Evolutionary conservation across 139 green algal genomes (phyloP).

Genomic region (Prasinococcaceae sp.): DNA sequence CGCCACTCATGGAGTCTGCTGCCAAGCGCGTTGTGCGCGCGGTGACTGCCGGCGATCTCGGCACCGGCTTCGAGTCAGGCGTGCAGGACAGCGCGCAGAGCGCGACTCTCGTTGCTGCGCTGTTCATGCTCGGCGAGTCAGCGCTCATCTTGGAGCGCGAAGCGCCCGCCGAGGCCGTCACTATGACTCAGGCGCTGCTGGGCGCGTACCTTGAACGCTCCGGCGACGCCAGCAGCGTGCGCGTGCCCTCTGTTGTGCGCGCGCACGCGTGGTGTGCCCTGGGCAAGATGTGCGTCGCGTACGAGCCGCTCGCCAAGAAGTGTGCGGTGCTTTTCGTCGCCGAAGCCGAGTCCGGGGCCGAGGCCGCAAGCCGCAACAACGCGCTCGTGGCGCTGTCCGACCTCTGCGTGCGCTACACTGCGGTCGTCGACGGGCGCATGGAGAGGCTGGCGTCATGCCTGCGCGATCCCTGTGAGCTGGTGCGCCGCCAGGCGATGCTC

Average conservation of each 20-base stretch:
- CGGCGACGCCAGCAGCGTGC: background rate
- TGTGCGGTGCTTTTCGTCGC: slow-evolving; percentile 18
- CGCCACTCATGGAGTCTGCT: no score
- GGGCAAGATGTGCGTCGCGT: slow-evolving; percentile 15
- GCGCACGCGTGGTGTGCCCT: slow-evolving; percentile 18
- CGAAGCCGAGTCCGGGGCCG: background rate
- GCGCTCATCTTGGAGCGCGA: background rate
- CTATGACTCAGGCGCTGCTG: background rate
- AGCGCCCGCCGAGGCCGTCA: background rate
- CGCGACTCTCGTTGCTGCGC: background rate
- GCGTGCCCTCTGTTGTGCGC: background rate
- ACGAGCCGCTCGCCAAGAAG: slow-evolving; percentile 18
- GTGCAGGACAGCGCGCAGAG: background rate
- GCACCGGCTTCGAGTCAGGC: background rate
- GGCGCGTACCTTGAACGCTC: no score
- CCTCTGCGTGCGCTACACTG: slow-evolving; percentile 63
- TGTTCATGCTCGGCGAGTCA: background rate
- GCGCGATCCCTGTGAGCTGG: slow-evolving; percentile 58
- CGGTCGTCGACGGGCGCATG: slow-evolving; percentile 60
- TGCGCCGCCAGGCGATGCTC: slow-evolving; percentile 57
- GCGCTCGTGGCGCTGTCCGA: slow-evolving; percentile 70
- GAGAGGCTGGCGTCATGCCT: slow-evolving; percentile 49
- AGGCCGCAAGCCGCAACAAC: slow-evolving; percentile 66
- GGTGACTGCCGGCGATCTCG: no score
- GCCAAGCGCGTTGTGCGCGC: no score